Percentiles rank a stretch among this genome's conserved stretches.
Evolutionary conservation across 1,284 basidiomycete genomes (phyloP).

Genomic region (Apiotrichum laibachii): DNA sequence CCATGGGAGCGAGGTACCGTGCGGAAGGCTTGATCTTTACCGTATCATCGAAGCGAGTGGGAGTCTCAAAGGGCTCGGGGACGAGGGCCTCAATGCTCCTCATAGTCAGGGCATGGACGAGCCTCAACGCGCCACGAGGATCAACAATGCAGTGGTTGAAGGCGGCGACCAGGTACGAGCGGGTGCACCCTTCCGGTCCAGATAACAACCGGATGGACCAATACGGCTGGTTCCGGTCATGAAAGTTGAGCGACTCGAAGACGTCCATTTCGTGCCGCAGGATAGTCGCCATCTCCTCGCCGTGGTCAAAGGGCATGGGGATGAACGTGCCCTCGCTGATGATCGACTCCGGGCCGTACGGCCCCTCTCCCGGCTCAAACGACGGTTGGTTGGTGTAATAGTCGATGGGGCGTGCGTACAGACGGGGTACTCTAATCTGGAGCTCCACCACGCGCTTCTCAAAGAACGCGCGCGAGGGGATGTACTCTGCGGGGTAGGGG

Average conservation of each 20-base stretch:
- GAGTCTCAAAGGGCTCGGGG: conserved; percentile 8
- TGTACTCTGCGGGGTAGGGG: conserved; percentile 19
- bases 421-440: conserved; percentile 34
- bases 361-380: background rate
- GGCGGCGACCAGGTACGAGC: conserved; percentile 8
- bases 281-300: conserved; percentile 1
- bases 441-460: conserved; percentile 26
- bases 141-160: conserved; percentile 13
- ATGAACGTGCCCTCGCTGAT: background rate
- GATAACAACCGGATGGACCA: conserved; percentile 1
- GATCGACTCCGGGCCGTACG: conserved; percentile 1
- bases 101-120: conserved; percentile 8
- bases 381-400: conserved; percentile 6
- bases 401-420: conserved; percentile 22
- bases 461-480: conserved; percentile 22
- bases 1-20: conserved; percentile 24
- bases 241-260: conserved; percentile 4
- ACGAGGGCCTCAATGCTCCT: conserved; percentile 5
- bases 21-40: conserved; percentile 23
- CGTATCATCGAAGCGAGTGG: conserved; percentile 27
- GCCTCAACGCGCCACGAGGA: conserved; percentile 4
- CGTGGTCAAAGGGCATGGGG: background rate
- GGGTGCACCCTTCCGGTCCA: conserved; percentile 29
- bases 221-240: background rate
- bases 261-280: conserved; percentile 1